phyloP scores from a whole-genome alignment of 2,329 filamentous ascomycete species.

The Ploettnerulaceae sp. region DNA sequence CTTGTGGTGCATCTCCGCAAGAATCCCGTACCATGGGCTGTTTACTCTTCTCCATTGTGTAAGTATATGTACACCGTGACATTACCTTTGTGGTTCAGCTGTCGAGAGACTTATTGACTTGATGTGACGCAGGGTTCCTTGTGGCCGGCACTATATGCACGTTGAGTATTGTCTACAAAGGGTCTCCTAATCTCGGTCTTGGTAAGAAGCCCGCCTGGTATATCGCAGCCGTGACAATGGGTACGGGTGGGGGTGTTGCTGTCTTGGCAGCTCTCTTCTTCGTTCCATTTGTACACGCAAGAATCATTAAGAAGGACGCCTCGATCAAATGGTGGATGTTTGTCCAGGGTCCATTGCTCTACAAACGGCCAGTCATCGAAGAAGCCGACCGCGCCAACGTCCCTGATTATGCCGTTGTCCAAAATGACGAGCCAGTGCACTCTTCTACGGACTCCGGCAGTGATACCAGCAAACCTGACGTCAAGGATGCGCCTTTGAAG shows the following conservation, averaged over 20 bases:
- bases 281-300: constrained; percentile 63
- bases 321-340: constrained; percentile 59
- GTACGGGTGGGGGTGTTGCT: constrained; percentile 55
- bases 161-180: constrained; percentile 76
- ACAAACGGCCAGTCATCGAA: constrained; percentile 51
- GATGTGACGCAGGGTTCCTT: too few species aligned
- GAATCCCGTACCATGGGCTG: constrained; percentile 67
- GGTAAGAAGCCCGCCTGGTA: constrained; percentile 63
- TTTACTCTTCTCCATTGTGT: constrained; percentile 69
- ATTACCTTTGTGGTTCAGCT: too few species aligned
- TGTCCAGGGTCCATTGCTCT: constrained; percentile 59
- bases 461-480: too few species aligned
- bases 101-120: too few species aligned
- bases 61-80: too few species aligned
- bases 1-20: constrained; percentile 62
- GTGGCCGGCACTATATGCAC: constrained; percentile 70
- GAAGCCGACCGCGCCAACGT: constrained; percentile 53
- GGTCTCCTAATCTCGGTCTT: constrained; percentile 62
- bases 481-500: too few species aligned
- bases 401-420: constrained; percentile 73
- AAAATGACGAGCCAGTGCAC: constrained; percentile 58
- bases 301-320: constrained; percentile 64
- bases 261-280: constrained; percentile 64
- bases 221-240: constrained; percentile 61
- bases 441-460: too few species aligned